Evolutionary conservation across 2,329 filamentous ascomycete genomes (phyloP).

Genomic region (Penicillium hesseltinei): DNA sequence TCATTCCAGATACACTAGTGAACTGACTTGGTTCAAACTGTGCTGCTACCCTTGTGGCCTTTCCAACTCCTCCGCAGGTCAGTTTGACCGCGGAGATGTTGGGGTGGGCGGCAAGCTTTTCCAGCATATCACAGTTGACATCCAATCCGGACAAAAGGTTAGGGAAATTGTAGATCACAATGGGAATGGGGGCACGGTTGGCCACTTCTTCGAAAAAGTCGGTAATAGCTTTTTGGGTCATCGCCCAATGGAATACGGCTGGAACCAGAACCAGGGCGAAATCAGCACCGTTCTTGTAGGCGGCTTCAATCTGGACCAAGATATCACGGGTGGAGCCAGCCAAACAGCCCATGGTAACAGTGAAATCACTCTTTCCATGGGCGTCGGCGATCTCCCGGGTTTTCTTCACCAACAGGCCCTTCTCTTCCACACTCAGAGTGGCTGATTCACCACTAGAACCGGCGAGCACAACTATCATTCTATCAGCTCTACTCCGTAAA

Average conservation of each 20-base stretch:
- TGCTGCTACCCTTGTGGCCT: slow-evolving; percentile 42
- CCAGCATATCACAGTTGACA: slow-evolving; percentile 42
- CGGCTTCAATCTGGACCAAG: slow-evolving; percentile 62
- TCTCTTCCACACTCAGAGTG: slow-evolving; percentile 42
- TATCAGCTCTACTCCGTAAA: slow-evolving; percentile 48
- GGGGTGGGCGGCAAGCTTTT: slow-evolving; percentile 29
- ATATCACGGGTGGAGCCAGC: slow-evolving; percentile 42
- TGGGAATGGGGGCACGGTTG: slow-evolving; percentile 49
- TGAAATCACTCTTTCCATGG: slow-evolving; percentile 26
- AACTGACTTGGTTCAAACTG: slow-evolving; percentile 37
- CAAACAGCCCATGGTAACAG: slow-evolving; percentile 40
- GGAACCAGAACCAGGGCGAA: slow-evolving; percentile 72
- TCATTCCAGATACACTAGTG: slow-evolving; percentile 43
- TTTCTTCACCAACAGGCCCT: slow-evolving; percentile 39
- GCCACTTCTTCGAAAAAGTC: slow-evolving; percentile 65
- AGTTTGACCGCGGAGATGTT: slow-evolving; percentile 42
- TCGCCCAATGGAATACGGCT: slow-evolving; percentile 68
- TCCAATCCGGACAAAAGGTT: slow-evolving; percentile 45
- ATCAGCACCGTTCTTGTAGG: slow-evolving; percentile 65
- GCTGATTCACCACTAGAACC: slow-evolving; percentile 50
- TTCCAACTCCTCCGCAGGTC: slow-evolving; percentile 42
- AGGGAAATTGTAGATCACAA: slow-evolving; percentile 52
- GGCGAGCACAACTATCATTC: slow-evolving; percentile 41
- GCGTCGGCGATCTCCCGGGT: slow-evolving; percentile 33
- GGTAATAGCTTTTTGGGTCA: slow-evolving; percentile 57